Evolutionary conservation across 495 filamentous ascomycete genomes (phyloP), one percentile per base, ranked within the genome.

Genomic region (Tetracladium setigerum): DNA sequence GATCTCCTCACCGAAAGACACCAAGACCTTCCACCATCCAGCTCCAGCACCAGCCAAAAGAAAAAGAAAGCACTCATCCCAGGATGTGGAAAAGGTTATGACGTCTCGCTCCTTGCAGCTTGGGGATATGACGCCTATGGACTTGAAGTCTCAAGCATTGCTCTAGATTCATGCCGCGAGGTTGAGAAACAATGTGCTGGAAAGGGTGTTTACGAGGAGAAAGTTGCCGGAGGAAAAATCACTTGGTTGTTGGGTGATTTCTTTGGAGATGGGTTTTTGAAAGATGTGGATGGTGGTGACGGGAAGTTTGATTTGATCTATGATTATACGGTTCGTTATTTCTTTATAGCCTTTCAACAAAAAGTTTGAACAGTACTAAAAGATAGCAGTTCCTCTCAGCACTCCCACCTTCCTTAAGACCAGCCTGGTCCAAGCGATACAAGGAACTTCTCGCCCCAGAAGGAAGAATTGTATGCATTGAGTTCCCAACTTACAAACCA

Each of bases 41-140:
- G 22, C 60, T 39, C 5, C 22, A 59, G 22, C 18, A 12, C 4
- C 34, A n/a, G 14, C 12, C 13, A 9, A 40, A 41, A 44, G 38
- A 53, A n/a, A 13, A 4, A 17, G 15, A 59, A 50, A 33, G 81
- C 78, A 5, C 59, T 86, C 9, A 76, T 87, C 7, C 79, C 81
- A 0, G 87, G 88, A 5, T 92, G 87, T 60, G 88, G 87, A 2
- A 70, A 78, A 34, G 87, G 86, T 2, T 78, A 87, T 57, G 85
- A 89, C 63, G 81, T 85, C 5, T 66, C 87, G 27, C 66, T 89
- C 33, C 69, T 89, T n/a, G 72, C 76, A 30, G 72, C 77, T 36
- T 75, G 79, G 49, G 86, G 85, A 0, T 89, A 82, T 61, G 80
- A 90, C 61, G 78, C 77, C 0, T 82, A 77, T 50, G 87, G 87